Evolutionary conservation across 495 filamentous ascomycete genomes (phyloP).

Genomic region (Elaphomyces granulatus): DNA sequence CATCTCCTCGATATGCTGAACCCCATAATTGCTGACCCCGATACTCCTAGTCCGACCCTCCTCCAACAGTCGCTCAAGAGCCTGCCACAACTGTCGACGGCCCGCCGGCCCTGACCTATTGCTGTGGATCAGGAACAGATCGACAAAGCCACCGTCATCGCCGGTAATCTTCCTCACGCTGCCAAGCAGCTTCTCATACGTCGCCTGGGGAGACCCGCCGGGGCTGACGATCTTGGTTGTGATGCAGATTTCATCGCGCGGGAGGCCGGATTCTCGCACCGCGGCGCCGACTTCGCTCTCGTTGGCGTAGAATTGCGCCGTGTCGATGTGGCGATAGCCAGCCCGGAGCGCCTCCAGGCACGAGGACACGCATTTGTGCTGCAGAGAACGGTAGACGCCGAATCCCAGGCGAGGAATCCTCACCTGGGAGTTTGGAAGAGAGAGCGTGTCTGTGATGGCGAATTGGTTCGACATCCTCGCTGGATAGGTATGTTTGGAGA

Average conservation of each 20-base stretch:
- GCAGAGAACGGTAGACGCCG: constrained; percentile 49
- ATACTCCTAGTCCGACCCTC: constrained; percentile 45
- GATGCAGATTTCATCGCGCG: constrained; percentile 45
- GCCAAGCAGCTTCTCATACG: constrained; percentile 41
- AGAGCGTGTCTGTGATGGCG: constrained; percentile 34
- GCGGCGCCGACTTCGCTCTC: constrained; percentile 53
- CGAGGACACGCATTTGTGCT: constrained; percentile 37
- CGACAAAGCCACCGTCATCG: constrained; percentile 42
- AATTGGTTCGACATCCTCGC: constrained; percentile 24
- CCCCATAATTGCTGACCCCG: constrained; percentile 59
- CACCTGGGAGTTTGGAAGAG: constrained; percentile 39
- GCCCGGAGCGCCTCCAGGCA: constrained; percentile 44
- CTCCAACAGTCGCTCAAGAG: constrained; percentile 48
- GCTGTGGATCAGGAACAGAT: constrained; percentile 39
- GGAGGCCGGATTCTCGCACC: constrained; percentile 36
- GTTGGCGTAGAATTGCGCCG: constrained; percentile 56
- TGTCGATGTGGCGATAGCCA: constrained; percentile 63
- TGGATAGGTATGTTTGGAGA: too few relatives aligned
- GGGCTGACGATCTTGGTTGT: constrained; percentile 52
- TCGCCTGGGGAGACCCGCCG: constrained; percentile 39
- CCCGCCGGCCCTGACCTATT: constrained; percentile 47
- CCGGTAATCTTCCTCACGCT: constrained; percentile 49
- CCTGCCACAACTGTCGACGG: constrained; percentile 47
- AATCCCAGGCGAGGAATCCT: constrained; percentile 59
- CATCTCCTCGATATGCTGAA: constrained; percentile 46